Evolutionary conservation across 225 moss, liverwort and hornwort species (phyloP).

Genomic region (Antitrichia curtipendula): DNA sequence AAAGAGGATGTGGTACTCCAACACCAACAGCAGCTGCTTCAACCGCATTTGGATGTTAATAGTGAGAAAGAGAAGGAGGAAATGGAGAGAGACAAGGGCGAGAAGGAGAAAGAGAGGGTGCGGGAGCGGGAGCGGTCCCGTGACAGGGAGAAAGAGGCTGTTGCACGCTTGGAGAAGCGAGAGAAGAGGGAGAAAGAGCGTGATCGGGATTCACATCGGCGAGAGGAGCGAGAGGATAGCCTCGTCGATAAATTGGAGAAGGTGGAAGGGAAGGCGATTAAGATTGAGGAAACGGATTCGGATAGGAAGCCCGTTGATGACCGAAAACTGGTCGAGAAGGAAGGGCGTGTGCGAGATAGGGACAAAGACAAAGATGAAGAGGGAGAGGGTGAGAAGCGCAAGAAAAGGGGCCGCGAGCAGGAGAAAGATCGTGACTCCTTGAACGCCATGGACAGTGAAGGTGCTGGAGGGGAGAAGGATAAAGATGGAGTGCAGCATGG

Average conservation of each 20-base stretch:
- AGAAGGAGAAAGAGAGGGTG: conserved; percentile 35
- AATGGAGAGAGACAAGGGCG: conserved; percentile 48
- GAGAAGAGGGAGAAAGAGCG: conserved; percentile 62
- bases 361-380: conserved; percentile 61
- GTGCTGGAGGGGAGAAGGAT: conserved; percentile 55
- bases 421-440: conserved; percentile 41
- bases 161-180: conserved; percentile 27
- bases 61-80: conserved; percentile 43
- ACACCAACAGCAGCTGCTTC: conserved; percentile 1
- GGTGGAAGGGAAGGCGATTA: conserved; percentile 32
- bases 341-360: conserved; percentile 19
- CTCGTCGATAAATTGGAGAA: conserved; percentile 35
- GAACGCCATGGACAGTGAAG: conserved; percentile 18
- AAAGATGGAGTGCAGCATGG: conserved; percentile 56
- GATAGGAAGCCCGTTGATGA: conserved; percentile 40
- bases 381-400: conserved; percentile 61
- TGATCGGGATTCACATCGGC: conserved; percentile 47
- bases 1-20: conserved; percentile 15
- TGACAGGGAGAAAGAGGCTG: conserved; percentile 40
- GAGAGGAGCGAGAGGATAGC: conserved; percentile 43
- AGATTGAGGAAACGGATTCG: conserved; percentile 30
- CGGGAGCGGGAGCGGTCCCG: conserved; percentile 50
- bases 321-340: conserved; percentile 33
- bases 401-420: conserved; percentile 38
- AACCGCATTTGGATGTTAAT: conserved; percentile 4